Percentiles rank a stretch among this genome's conserved stretches.
phyloP scores from a whole-genome alignment of 2,329 filamentous ascomycete species.

The Davidsoniella virescens region DNA sequence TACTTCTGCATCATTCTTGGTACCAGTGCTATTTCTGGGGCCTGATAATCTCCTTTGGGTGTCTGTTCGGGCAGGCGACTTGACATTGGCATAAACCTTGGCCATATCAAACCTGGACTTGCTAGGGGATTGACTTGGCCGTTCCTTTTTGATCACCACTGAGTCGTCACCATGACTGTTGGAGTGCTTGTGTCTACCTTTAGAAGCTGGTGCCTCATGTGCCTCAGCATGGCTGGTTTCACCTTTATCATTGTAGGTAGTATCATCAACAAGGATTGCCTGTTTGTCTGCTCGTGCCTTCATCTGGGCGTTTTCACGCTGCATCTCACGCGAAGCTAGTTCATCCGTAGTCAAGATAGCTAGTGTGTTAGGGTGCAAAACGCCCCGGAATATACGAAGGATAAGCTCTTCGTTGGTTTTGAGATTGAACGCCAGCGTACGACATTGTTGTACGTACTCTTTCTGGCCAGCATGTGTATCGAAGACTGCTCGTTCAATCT shows the following conservation, averaged over 20 bases:
- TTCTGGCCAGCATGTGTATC: slow-evolving; percentile 36
- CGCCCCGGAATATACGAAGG: slow-evolving; percentile 55
- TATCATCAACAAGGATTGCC: slow-evolving; percentile 64
- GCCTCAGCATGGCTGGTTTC: slow-evolving; percentile 39
- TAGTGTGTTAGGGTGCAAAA: slow-evolving; percentile 56
- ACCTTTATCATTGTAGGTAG: slow-evolving; percentile 69
- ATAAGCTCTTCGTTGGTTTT: slow-evolving; percentile 74
- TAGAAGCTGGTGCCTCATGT: slow-evolving; percentile 16
- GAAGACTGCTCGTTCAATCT: slow-evolving; percentile 59
- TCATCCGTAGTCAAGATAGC: slow-evolving; percentile 82
- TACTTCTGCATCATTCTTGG: slow-evolving; percentile 59
- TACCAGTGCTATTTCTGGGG: slow-evolving; percentile 40
- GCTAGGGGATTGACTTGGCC: slow-evolving; percentile 29
- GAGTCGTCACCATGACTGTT: not conserved
- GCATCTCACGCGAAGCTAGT: slow-evolving; percentile 80
- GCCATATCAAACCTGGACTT: slow-evolving; percentile 62
- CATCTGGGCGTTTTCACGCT: slow-evolving; percentile 59
- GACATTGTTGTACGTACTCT: slow-evolving; percentile 47
- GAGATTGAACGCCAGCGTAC: slow-evolving; percentile 68
- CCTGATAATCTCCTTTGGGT: slow-evolving; percentile 25
- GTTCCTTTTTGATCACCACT: slow-evolving; percentile 21
- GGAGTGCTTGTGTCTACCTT: slow-evolving; percentile 13
- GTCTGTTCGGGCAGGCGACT: slow-evolving; percentile 25
- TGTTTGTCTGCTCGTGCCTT: slow-evolving; percentile 67
- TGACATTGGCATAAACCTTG: slow-evolving; percentile 69